Base-by-base conservation (phyloP, 2,329 filamentous ascomycete species). In the Xylariaceae sp. region DNA sequence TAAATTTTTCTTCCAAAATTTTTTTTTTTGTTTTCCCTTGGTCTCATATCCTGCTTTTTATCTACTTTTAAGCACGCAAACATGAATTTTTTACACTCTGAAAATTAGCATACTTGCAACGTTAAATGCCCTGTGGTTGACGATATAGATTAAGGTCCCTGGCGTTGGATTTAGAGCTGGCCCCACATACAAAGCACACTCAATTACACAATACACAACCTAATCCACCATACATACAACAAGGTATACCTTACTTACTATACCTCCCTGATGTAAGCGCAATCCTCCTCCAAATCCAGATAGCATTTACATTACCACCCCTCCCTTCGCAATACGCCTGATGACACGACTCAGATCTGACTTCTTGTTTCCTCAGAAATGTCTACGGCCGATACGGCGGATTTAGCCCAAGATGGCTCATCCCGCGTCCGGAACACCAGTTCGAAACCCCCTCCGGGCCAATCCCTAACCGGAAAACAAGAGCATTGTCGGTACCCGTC, bases 391-490 rank as follows among this genome's bases (percentile, higher is more conserved):
- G 51, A 62, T 63, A 32, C 54, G 40, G 47, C 41, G 37, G 51
- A 62, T 53, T 54, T 56, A 50, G 46, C 52, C 57, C 64, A 66
- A 54, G 62, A 67, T 65, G 62, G 55, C 56, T 52, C 56, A 42
- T 56, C 61, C 59, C 56, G 54, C 62, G 32, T 40, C 45, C 20
- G 53, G 41, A 52, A 41, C 37, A 47, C 46, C 20, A 26, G 43
- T 29, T 48, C 62, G 20, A n/a, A 50, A 56, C 57, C 74, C 53
- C 73, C 77, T 47, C 70, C 75, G 2, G 78, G 76, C 42, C 79
- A 83, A 59, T 65, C 77, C 5, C 77, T 99, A 71, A 96, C 93
- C 0, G 95, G 95, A 65, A 98, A 97, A 77, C 93, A 99, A 81
- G 95, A 99, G 74, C 95, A 99, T 74, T 99, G 92, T 96, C 74